Conservation (phyloP, 2,329 filamentous ascomycete genomes). For the Claviceps sp. region DNA sequence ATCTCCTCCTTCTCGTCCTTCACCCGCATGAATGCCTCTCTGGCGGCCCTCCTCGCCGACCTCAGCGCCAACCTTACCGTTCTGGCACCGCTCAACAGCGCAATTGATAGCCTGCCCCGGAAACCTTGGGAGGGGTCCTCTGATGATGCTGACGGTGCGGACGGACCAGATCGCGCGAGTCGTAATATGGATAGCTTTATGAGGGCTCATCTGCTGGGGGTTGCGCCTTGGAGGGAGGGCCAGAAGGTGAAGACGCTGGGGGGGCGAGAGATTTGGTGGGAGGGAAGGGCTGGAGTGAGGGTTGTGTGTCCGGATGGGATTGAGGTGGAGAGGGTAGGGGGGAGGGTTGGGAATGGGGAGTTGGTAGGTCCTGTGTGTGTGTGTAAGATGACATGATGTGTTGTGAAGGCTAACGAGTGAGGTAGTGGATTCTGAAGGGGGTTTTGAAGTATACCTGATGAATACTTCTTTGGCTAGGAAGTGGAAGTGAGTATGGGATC, state of each 20-base stretch:
- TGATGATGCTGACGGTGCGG: constrained; percentile 51
- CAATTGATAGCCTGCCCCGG: constrained; percentile 60
- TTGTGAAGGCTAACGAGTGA: neutral
- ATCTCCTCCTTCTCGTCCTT: constrained; percentile 80
- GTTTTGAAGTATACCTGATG: constrained; percentile 31
- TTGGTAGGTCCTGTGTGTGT: constrained; percentile 35
- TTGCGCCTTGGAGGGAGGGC: constrained; percentile 60
- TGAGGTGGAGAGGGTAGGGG: constrained; percentile 61
- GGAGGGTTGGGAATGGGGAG: constrained; percentile 75
- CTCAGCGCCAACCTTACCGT: constrained; percentile 61
- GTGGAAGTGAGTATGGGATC: neutral
- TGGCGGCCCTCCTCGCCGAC: constrained; percentile 57
- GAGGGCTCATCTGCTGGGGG: constrained; percentile 59
- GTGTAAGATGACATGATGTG: neutral
- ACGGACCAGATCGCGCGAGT: constrained; percentile 63
- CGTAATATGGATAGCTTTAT: constrained; percentile 70
- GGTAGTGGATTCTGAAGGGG: constrained; percentile 50
- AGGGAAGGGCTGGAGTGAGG: constrained; percentile 51
- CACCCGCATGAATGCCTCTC: constrained; percentile 58
- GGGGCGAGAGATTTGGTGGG: constrained; percentile 68
- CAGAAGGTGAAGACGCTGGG: constrained; percentile 52
- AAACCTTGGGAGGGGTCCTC: constrained; percentile 76
- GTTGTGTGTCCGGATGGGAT: constrained; percentile 70
- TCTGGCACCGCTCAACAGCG: constrained; percentile 75
- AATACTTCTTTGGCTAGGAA: neutral